Percentiles rank a stretch among this genome's conserved stretches.
phyloP scores from a whole-genome alignment of 1,284 basidiomycete species.

The Sphagnurus paluster region DNA sequence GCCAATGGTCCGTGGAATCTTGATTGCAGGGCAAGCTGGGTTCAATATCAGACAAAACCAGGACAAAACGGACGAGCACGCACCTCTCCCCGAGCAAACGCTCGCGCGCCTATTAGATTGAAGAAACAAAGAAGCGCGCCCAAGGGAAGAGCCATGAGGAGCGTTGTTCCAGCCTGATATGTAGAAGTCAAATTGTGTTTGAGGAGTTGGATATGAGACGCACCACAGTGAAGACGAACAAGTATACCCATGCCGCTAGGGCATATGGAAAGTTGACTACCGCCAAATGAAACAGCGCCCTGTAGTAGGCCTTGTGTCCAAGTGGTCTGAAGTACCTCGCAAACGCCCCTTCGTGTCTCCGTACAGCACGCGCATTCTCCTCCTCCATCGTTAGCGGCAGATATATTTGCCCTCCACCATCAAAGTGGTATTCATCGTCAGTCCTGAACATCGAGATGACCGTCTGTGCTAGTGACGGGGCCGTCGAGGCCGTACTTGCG shows the following conservation, averaged over 20 bases:
- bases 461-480: conserved; percentile 67
- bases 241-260: conserved; percentile 67
- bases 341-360: conserved; percentile 32
- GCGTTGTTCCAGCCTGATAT: conserved; percentile 66
- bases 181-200: conserved; percentile 5
- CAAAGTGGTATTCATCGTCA: conserved; percentile 26
- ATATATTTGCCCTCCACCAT: conserved; percentile 15
- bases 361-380: conserved; percentile 24
- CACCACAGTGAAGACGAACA: conserved; percentile 78
- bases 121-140: conserved; percentile 76
- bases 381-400: conserved; percentile 11
- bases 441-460: conserved; percentile 59
- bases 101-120: conserved; percentile 67
- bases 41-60: conserved; percentile 6
- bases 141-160: conserved; percentile 73
- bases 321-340: conserved; percentile 65
- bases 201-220: conserved; percentile 27
- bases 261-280: conserved; percentile 77
- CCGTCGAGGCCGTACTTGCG: conserved; percentile 49
- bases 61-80: conserved; percentile 17
- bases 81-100: conserved; percentile 71
- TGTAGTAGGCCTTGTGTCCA: conserved; percentile 52
- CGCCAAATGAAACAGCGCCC: conserved; percentile 63
- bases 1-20: conserved; percentile 68
- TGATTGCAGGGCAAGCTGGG: conserved; percentile 63